Base-by-base conservation (phyloP, 495 filamentous ascomycete genomes). In the Pyrenula massariospora region DNA sequence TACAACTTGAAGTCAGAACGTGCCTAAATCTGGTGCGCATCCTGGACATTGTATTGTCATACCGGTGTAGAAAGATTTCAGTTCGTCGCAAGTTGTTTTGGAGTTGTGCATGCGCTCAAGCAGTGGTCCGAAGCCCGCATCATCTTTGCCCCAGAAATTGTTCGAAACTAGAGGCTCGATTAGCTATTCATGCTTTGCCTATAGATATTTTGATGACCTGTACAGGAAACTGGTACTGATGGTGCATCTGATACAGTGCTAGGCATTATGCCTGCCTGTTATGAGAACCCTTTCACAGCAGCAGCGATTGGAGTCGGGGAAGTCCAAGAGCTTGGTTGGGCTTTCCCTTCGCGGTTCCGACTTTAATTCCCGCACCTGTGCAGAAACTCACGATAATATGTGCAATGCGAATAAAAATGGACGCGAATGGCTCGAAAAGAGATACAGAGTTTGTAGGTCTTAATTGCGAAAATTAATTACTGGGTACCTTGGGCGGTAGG, bases 81-180 rank as follows among this genome's bases (percentile, higher is more conserved):
- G 70, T 69, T 99, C 94, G 65, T 99, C 94, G 68, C 87, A 93
- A 11, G 94, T 96, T 58, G 86, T 79, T 76, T 99, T 99, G 25
- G 94, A 87, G 75, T 84, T 86, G 67, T 92, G 88, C 89, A 99
- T 95, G 65, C 94, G 91, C 66, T 94, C 89, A 48, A 99, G 80
- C 70, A 99, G 82, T 55, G 94, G 94, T 50, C 78, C 77, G 61
- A 97, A 88, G 61, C 94, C 94, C 48, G 94, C 94, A 76, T 99
- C 94, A 68, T 99, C 91, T 77, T 92, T 96, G 58, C 94, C 94
- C 94, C 94, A 99, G 72, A 99, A 99, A 68, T 99, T 97, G 73
- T 97, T 97, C 64, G 94, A 91, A 71, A 97, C 90, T 95, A 61
- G 22, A 52, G 31, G 8, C 15, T 42, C 15, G 8, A 15, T 42